A percentile compares a stretch with the other conserved stretches of the same genome.
Conservation (phyloP, 257 asterid species). For the Jacaranda mimosifolia region DNA sequence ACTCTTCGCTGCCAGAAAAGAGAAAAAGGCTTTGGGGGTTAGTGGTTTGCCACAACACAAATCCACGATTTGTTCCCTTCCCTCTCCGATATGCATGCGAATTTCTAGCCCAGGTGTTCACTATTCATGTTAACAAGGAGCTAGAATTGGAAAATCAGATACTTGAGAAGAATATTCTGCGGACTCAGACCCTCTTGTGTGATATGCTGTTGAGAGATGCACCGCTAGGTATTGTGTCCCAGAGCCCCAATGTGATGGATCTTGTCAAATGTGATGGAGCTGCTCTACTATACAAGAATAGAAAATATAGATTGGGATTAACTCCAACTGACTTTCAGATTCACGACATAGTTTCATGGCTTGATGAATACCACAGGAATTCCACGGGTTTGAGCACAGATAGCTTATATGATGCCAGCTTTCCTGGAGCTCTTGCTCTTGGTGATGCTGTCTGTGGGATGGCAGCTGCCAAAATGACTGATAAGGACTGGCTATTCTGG, state of each 20-base stretch:
- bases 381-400: conserved; percentile 93
- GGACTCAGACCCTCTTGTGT: conserved; percentile 87
- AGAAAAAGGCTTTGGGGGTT: conserved; percentile 93
- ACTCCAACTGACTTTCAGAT: conserved; percentile 77
- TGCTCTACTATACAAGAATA: conserved; percentile 61
- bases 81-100: conserved; percentile 97
- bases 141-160: conserved; percentile 78
- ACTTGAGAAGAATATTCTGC: conserved; percentile 83
- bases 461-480: conserved; percentile 90
- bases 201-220: conserved; percentile 92
- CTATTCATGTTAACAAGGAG: conserved; percentile 92
- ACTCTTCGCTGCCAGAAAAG: conserved; percentile 60
- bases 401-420: conserved; percentile 88
- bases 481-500: conserved; percentile 96
- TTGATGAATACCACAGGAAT: conserved; percentile 79
- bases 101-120: conserved; percentile 91
- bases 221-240: conserved; percentile 86
- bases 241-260: conserved; percentile 89
- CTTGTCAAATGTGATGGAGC: conserved; percentile 92
- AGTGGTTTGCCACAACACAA: conserved; percentile 91
- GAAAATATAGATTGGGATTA: conserved; percentile 61
- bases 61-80: conserved; percentile 93
- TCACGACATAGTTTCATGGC: conserved; percentile 86
- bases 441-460: conserved; percentile 87
- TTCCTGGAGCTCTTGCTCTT: conserved; percentile 85